Conservation (phyloP, 2,329 filamentous ascomycete genomes). For the Neofusicoccum sp. region DNA sequence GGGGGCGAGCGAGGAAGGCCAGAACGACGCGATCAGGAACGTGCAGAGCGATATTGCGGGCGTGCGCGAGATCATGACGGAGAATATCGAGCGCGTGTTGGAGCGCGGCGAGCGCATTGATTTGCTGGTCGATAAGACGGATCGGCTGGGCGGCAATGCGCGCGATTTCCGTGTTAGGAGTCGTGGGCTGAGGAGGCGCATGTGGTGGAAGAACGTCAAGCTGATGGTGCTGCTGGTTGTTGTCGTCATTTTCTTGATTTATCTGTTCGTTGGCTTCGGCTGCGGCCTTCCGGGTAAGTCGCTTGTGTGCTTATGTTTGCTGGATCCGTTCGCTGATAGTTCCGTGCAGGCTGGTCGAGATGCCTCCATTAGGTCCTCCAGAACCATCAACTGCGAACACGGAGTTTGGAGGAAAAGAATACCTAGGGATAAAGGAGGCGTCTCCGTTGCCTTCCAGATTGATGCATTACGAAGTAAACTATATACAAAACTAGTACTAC, state of each 20-base stretch:
- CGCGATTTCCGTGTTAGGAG: constrained; percentile 87
- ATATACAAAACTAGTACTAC: neutral
- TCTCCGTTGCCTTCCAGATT: neutral
- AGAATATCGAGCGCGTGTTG: constrained; percentile 86
- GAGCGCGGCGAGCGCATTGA: constrained; percentile 90
- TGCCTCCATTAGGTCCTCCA: constrained; percentile 29
- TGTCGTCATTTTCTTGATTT: constrained; percentile 70
- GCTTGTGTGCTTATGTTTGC: neutral
- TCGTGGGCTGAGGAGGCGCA: constrained; percentile 79
- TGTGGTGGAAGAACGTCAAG: constrained; percentile 99
- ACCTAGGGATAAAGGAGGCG: neutral
- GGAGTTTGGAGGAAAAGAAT: constrained; percentile 4
- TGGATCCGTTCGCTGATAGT: neutral
- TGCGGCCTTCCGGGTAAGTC: constrained; percentile 63
- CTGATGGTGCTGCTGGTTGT: constrained; percentile 77
- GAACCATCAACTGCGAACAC: neutral
- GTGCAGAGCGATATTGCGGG: constrained; percentile 90
- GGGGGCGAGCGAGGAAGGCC: constrained; percentile 71
- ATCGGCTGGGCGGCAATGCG: constrained; percentile 81
- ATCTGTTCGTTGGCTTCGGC: constrained; percentile 69
- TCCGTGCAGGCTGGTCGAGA: constrained; percentile 35
- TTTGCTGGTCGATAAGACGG: constrained; percentile 93
- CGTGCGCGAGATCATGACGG: constrained; percentile 88
- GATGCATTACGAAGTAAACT: constrained; percentile 3
- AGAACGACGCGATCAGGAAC: constrained; percentile 77